Evolutionary conservation across 1,139 yeast genomes (phyloP).

Genomic region (Torulaspora pretoriensis): DNA sequence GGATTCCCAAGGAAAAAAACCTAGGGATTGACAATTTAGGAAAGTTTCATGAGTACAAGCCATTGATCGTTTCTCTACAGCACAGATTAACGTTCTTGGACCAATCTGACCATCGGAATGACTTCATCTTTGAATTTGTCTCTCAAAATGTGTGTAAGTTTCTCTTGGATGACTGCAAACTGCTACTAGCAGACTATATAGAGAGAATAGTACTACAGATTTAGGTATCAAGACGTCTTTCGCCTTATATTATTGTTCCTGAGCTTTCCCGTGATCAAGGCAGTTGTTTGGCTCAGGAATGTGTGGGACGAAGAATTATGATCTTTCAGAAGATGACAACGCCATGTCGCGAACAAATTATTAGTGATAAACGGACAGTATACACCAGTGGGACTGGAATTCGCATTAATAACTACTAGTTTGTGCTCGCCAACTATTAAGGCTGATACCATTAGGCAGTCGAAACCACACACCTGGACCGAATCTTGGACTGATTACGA

Average conservation of each 20-base stretch:
- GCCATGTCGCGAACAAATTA: conserved; percentile 5
- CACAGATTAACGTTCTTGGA: conserved; percentile 12
- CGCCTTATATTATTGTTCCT: neutral
- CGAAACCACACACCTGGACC: neutral
- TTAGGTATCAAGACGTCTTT: neutral
- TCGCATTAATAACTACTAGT: neutral
- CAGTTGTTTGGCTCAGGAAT: conserved; percentile 2
- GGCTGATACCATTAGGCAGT: too few species aligned
- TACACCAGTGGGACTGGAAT: neutral
- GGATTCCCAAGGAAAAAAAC: neutral
- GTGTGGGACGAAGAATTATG: conserved; percentile 1
- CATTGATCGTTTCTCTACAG: conserved; percentile 12
- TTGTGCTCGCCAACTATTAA: too few species aligned
- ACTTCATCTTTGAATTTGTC: conserved; percentile 18
- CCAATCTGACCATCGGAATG: conserved; percentile 13
- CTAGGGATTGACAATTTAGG: conserved; percentile 4
- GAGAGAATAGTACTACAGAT: conserved; percentile 5
- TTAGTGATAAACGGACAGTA: neutral
- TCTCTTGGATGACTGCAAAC: conserved; percentile 17
- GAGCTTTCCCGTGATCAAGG: neutral
- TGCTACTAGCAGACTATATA: conserved; percentile 14
- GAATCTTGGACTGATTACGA: neutral
- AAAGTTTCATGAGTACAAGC: conserved; percentile 15
- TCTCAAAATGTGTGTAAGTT: conserved; percentile 17
- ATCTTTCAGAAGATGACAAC: conserved; percentile 3